Evolutionary conservation across 148 eudicot species (phyloP).

Genomic region (Cornus suecica): DNA sequence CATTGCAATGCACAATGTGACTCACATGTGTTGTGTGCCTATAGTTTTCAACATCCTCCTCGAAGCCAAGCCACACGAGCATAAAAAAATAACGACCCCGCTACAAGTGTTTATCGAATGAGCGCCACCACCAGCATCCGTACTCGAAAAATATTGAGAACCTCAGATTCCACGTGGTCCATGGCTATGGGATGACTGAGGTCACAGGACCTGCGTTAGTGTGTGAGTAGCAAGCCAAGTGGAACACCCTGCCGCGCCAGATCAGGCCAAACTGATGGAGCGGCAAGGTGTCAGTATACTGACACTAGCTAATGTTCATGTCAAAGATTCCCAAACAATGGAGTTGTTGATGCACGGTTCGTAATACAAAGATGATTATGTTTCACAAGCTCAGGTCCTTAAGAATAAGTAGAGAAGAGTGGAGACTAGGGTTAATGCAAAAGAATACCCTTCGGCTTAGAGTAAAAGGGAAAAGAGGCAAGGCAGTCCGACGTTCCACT

Average conservation of each 20-base stretch:
- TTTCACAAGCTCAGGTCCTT: too few species aligned
- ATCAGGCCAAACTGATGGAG: constrained; percentile 48
- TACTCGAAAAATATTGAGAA: constrained; percentile 50
- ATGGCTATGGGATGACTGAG: constrained; percentile 84
- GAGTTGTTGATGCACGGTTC: too few species aligned
- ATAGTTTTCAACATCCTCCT: constrained; percentile 62
- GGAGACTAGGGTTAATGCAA: too few species aligned
- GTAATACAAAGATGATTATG: too few species aligned
- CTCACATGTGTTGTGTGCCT: constrained; percentile 92
- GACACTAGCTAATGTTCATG: constrained; percentile 63
- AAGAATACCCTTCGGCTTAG: too few species aligned
- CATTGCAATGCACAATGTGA: constrained; percentile 55
- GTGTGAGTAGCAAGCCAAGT: constrained; percentile 75
- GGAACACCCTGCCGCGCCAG: constrained; percentile 50
- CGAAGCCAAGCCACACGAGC: constrained; percentile 47
- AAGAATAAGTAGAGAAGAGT: too few species aligned
- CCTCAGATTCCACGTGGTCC: constrained; percentile 74
- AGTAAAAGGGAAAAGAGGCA: too few species aligned
- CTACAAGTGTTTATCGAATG: constrained; percentile 79
- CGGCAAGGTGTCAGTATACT: constrained; percentile 72
- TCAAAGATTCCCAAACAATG: constrained; percentile 41
- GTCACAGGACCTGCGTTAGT: constrained; percentile 86
- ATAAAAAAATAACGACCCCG: constrained; percentile 11
- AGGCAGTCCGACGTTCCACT: too few species aligned
- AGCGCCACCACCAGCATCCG: constrained; percentile 73